Base-by-base conservation (phyloP, 768 basidiomycete genomes). In the Hysterangium stoloniferum region DNA sequence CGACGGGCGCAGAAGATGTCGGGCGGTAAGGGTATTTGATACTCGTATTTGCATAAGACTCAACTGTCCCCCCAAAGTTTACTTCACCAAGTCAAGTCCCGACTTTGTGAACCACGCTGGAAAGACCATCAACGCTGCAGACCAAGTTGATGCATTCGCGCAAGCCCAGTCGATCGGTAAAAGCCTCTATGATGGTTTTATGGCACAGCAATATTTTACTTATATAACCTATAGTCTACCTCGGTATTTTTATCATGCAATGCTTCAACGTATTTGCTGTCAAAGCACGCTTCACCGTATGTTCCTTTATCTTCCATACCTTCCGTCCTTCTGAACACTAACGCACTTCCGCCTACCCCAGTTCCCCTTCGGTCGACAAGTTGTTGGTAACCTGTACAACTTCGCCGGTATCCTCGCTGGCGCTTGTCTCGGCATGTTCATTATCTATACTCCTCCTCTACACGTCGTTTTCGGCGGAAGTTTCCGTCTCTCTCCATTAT, bases 391-490 rank as follows among this genome's bases (percentile, higher is more conserved):
- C 68, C 70, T 71, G 54, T 80, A 73, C 66, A 84, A 83, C 64
- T 82, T 84, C 54, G 65, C 68, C 27, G 81, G 80, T 15, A 82
- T 84, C 53, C 31, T 81, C 20, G 76, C 68, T 0, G 81, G 81
- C 12, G 81, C 78, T 12, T 74, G 72, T 46, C 68, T 84, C 12
- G 80, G 79, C 40, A 78, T 84, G 66, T 81, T 82, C 61, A 74
- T 83, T 58, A 69, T 83, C 56, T 84, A 84, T 62, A 80, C 78
- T 0, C 82, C 82, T 15, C 82, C 82, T 33, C 64, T 84, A 35
- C 80, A 80, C 55, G 76, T 79, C 56, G 82, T 83, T 11, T 84
- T 84, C 58, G 79, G 80, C 2, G 82, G 81, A 12, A 74, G 79
- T 0, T 61, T 70, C 61, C 72, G 68, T 37, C 67, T 82, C 15